A percentile compares a stretch with the other conserved stretches of the same genome.
phyloP scores from a whole-genome alignment of 441 rosid species.

The Bocquillonia castaneifolia region DNA sequence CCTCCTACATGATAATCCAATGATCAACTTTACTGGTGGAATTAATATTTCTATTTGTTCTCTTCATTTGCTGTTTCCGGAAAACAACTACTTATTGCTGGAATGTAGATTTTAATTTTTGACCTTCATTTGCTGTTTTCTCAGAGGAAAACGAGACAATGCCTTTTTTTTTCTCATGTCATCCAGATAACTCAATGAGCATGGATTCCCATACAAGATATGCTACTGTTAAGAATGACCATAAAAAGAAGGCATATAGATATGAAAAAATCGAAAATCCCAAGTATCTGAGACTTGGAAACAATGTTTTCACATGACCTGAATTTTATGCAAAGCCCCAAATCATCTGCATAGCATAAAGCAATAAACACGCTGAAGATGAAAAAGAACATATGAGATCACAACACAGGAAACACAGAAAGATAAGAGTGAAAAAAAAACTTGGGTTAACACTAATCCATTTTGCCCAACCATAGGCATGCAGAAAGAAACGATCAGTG shows the following conservation, averaged over 20 bases:
- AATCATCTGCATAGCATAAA: not conserved
- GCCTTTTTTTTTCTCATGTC: not conserved
- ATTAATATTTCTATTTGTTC: not conserved
- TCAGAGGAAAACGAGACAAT: too few species aligned
- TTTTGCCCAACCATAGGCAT: not conserved
- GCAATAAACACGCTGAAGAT: not conserved
- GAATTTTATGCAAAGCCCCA: too few species aligned
- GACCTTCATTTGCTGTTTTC: too few species aligned
- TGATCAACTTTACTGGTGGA: not conserved
- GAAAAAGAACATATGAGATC: not conserved
- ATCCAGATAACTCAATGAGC: not conserved
- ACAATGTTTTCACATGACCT: not conserved
- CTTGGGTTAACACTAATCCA: too few species aligned
- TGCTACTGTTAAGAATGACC: not conserved
- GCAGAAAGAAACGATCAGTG: not conserved
- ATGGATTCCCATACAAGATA: not conserved
- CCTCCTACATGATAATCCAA: not conserved
- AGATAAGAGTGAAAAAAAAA: too few species aligned
- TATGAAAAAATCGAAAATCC: not conserved
- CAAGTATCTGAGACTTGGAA: constrained; percentile 1
- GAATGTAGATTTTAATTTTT: too few species aligned
- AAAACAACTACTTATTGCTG: too few species aligned
- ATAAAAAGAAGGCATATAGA: not conserved
- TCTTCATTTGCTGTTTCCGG: not conserved
- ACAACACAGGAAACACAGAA: too few species aligned